These are phyloP conservation scores for Prinsepia uniflora DNA, from an alignment of 306 rosid genomes.

Conservation along the genomic window DNA sequence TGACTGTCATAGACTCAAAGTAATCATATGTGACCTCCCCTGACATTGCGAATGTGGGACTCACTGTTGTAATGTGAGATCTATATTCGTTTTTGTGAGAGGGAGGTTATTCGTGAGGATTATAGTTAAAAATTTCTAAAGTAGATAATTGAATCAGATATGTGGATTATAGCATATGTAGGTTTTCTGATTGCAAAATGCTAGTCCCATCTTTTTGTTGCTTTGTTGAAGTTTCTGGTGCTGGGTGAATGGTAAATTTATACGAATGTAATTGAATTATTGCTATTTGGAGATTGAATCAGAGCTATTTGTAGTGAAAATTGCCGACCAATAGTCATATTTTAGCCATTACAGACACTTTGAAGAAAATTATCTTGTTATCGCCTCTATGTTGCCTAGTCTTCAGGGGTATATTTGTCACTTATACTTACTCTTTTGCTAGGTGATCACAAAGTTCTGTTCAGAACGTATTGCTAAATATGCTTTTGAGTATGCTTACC, in stretches of 20 bases:
- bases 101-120: background rate
- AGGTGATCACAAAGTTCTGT: constrained; percentile 94
- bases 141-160: background rate
- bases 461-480: constrained; percentile 80
- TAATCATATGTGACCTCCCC: background rate
- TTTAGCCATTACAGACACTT: background rate
- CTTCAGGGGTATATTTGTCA: constrained; percentile 23
- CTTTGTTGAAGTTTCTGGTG: background rate
- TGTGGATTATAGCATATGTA: background rate
- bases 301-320: background rate
- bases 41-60: background rate
- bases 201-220: background rate
- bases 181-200: background rate
- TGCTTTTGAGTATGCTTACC: constrained; percentile 88
- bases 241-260: background rate
- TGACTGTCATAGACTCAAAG: background rate
- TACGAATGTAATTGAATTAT: background rate
- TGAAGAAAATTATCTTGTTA: background rate
- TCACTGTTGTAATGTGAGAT: background rate
- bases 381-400: background rate
- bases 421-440: constrained; percentile 44
- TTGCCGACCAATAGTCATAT: background rate
- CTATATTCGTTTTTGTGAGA: background rate
- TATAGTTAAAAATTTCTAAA: background rate
- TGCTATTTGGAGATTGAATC: background rate